Percentiles rank a stretch among this genome's conserved stretches.
phyloP scores from a whole-genome alignment of 2,329 filamentous ascomycete species.

The Beauveria scarabaeidicola region DNA sequence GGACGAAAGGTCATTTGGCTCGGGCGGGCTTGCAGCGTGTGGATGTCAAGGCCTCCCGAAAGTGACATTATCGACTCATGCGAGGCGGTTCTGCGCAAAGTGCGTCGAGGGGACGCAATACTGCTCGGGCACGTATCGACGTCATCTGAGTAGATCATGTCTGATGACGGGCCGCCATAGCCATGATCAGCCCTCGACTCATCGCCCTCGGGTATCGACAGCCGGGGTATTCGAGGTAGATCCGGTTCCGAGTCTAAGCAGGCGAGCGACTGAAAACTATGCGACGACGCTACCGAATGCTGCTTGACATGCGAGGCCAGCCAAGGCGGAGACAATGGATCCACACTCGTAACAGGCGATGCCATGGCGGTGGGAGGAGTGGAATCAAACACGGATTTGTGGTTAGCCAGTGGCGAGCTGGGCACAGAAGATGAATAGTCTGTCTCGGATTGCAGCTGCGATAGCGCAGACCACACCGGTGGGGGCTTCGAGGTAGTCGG shows the following conservation, averaged over 20 bases:
- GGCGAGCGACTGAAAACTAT: constrained; percentile 36
- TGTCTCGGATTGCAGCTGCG: constrained; percentile 41
- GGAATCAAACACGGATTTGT: constrained; percentile 67
- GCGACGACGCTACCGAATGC: constrained; percentile 46
- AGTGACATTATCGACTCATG: constrained; percentile 88
- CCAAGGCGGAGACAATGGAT: constrained; percentile 57
- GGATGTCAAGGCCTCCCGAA: constrained; percentile 81
- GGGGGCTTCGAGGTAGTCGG: constrained; percentile 34
- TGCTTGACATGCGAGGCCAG: constrained; percentile 44
- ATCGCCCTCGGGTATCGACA: constrained; percentile 30
- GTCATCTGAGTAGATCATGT: neutral
- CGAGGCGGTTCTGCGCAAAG: constrained; percentile 59
- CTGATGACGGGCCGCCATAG: constrained; percentile 17
- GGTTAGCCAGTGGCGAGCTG: constrained; percentile 64
- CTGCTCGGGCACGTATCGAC: neutral
- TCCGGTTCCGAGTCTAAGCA: constrained; percentile 26
- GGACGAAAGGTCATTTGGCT: constrained; percentile 60
- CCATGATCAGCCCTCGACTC: constrained; percentile 15
- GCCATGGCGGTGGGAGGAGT: constrained; percentile 75
- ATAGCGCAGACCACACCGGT: constrained; percentile 56
- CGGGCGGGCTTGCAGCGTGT: constrained; percentile 66
- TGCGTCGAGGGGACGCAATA: constrained; percentile 19
- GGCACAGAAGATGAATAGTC: constrained; percentile 68
- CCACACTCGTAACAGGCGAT: constrained; percentile 71
- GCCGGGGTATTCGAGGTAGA: constrained; percentile 14